These are phyloP conservation scores for Peronospora destructor DNA, from an alignment of 352 stramenopile species.

Conservation along the genomic window DNA sequence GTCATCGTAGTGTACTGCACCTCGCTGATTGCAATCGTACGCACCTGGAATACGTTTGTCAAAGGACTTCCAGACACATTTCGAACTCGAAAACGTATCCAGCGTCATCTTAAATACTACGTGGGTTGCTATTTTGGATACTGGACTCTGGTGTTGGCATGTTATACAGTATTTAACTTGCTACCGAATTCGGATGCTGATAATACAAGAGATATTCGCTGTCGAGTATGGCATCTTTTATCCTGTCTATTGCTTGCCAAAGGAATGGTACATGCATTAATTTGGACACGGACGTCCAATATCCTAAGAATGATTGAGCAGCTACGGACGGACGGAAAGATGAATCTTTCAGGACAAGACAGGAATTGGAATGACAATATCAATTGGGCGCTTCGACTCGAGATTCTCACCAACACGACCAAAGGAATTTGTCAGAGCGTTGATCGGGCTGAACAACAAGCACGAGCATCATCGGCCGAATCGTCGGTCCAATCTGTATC, in stretches of 20 bases:
- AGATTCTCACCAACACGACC: slow-evolving; percentile 84
- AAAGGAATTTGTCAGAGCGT: slow-evolving; percentile 78
- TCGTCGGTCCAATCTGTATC: slow-evolving; percentile 25
- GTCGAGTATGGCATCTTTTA: slow-evolving; percentile 65
- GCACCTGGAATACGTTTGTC: slow-evolving; percentile 74
- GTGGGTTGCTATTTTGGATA: slow-evolving; percentile 84
- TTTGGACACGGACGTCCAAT: slow-evolving; percentile 81
- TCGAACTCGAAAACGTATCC: slow-evolving; percentile 62
- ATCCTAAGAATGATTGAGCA: slow-evolving; percentile 72
- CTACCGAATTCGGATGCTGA: slow-evolving; percentile 27
- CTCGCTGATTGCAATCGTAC: slow-evolving; percentile 63
- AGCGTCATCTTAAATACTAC: slow-evolving; percentile 83
- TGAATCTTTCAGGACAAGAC: slow-evolving; percentile 55
- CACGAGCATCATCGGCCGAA: slow-evolving; percentile 29
- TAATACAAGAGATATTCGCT: slow-evolving; percentile 34
- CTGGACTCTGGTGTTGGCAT: slow-evolving; percentile 70
- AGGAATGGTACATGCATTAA: slow-evolving; percentile 73
- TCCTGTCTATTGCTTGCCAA: slow-evolving; percentile 67
- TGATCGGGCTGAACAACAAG: slow-evolving; percentile 55
- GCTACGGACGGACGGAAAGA: slow-evolving; percentile 48
- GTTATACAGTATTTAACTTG: slow-evolving; percentile 62
- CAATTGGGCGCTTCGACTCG: slow-evolving; percentile 79
- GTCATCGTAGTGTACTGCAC: slow-evolving; percentile 78
- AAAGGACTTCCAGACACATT: slow-evolving; percentile 75
- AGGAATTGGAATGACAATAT: slow-evolving; percentile 48